Evolutionary conservation across 108 stramenopile genomes (phyloP), one percentile per base, ranked within the genome.

Genomic region (Pseudonitzschia delicatissima): DNA sequence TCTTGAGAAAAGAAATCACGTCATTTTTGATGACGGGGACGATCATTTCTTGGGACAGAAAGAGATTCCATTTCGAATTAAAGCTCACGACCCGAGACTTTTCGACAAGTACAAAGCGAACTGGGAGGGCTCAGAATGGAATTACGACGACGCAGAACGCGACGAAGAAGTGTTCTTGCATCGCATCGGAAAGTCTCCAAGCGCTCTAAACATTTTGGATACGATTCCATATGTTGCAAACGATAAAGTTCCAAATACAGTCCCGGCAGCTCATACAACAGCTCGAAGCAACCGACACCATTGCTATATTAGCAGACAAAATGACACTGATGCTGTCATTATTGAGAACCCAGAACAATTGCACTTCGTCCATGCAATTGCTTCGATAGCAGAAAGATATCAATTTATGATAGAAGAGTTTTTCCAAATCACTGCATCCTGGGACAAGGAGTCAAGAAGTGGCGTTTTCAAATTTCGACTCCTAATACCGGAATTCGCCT

Each of bases 91-190:
- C 57, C 74, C 74, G 12, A 49, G 76, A 42, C 12, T 29, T 13
- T 51, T 65, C 15, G 53, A 57, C 1, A 31, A 52, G 27, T 81
- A 44, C 61, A 35, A 59, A 35, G 18, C 34, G 15, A 52, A 51
- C 9, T 81, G 80, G 80, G 35, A 45, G 47, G 39, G 57, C 4
- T 35, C 73, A 21, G 44, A 49, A 48, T 78, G 77, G 77, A 33
- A 64, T 13, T 73, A 73, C 65, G 49, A 70, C 25, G 63, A 68
- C 39, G 62, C 1, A n/a, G 77, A 73, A 4, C 68, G 68, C 59
- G 28, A 64, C 18, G n/a, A 68, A 17, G 72, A 73, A 18, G 39
- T 73, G 20, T 78, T 78, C 42, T 20, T 40, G n/a, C 67, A 78
- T 60, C 44, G 72, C 4, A 50, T 78, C 48, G 77, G 77, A 18